These are phyloP conservation scores for Aureobasidium sp. DNA, from an alignment of 2,329 filamentous ascomycete genomes.

Conservation along the genomic window DNA sequence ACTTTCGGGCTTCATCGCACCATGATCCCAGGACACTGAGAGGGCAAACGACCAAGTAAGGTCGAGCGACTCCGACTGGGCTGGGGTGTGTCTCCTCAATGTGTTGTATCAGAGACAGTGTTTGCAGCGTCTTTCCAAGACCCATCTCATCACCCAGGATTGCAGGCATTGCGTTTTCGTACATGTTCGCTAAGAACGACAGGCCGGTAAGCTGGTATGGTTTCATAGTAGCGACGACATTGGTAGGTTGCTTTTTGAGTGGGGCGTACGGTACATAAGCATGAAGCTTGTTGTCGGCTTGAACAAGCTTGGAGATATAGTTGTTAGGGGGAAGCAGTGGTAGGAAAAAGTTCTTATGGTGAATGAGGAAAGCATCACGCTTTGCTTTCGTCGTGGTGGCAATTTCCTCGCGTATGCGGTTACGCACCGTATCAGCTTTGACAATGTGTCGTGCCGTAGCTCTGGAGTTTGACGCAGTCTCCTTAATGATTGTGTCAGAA, in stretches of 20 bases:
- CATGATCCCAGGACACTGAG: constrained; percentile 45
- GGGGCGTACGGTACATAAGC: constrained; percentile 32
- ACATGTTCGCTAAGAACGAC: constrained; percentile 42
- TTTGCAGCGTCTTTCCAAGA: constrained; percentile 45
- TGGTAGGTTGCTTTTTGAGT: constrained; percentile 35
- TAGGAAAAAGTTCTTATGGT: constrained; percentile 40
- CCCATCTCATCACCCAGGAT: constrained; percentile 47
- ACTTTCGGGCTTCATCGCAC: constrained; percentile 42
- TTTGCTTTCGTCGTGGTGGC: constrained; percentile 36
- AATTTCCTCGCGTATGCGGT: constrained; percentile 36
- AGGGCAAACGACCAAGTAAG: constrained; percentile 44
- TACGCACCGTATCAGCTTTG: constrained; percentile 34
- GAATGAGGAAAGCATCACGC: constrained; percentile 40
- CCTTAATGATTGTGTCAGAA: neutral
- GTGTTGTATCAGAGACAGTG: constrained; percentile 43
- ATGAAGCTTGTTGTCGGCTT: constrained; percentile 15
- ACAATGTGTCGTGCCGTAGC: neutral
- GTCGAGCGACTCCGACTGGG: constrained; percentile 33
- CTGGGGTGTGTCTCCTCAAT: constrained; percentile 36
- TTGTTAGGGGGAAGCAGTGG: constrained; percentile 40
- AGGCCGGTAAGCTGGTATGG: constrained; percentile 46
- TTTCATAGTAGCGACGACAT: constrained; percentile 45
- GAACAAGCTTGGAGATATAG: constrained; percentile 35
- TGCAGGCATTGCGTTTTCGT: constrained; percentile 38
- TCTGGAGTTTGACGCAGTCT: neutral